These are phyloP conservation scores for Ceratocystis cubensis DNA, from an alignment of 2,329 filamentous ascomycete species.

Conservation along the genomic window DNA sequence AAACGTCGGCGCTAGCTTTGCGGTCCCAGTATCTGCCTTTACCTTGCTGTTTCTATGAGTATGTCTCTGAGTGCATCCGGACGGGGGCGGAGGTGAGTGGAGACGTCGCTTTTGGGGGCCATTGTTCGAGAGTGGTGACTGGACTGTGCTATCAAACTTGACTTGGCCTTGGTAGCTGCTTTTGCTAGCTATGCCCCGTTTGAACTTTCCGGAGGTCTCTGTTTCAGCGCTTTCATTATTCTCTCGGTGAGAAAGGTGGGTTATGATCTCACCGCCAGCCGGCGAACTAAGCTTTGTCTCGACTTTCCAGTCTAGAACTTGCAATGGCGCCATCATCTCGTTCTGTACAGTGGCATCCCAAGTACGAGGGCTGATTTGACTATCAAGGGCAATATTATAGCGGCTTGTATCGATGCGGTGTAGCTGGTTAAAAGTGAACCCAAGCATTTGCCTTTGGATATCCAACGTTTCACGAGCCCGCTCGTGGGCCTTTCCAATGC, in stretches of 20 bases:
- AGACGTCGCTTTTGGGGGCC: background rate
- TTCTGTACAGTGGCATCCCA: background rate
- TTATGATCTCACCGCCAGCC: background rate
- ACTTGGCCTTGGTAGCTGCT: background rate
- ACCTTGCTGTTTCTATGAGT: background rate
- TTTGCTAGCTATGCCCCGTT: background rate
- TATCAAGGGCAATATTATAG: background rate
- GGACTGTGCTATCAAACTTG: background rate
- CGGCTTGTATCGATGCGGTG: background rate
- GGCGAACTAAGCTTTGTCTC: background rate
- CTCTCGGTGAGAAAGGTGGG: background rate
- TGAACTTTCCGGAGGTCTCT: background rate
- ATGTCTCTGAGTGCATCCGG: background rate
- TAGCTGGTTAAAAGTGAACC: conserved; percentile 5
- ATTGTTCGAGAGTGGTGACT: background rate
- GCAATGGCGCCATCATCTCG: background rate
- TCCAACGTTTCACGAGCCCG: background rate
- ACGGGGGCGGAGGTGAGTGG: background rate
- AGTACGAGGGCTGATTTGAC: background rate
- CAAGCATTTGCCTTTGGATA: background rate
- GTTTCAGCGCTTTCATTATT: background rate
- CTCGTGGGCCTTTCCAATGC: background rate
- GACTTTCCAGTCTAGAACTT: background rate
- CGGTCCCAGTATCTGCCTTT: background rate
- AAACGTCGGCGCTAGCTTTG: background rate